Percentiles rank a stretch among this genome's conserved stretches.
Evolutionary conservation across 169 alveolate species (phyloP).

Genomic region (Perkinsus marinus): DNA sequence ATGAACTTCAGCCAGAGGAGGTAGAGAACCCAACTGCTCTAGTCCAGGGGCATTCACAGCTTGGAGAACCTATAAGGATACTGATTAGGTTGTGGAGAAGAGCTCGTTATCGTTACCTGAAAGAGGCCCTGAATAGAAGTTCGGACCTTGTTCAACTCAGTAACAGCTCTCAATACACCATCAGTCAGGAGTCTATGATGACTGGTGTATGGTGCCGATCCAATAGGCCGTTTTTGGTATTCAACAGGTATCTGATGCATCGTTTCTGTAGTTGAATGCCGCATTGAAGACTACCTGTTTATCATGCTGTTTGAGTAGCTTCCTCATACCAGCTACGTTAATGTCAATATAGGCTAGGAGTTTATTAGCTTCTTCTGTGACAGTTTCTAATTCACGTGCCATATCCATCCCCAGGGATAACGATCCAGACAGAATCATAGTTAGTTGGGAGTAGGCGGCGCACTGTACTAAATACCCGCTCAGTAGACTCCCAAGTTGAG

Average conservation of each 20-base stretch:
- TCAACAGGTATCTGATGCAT: neutral
- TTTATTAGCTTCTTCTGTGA: neutral
- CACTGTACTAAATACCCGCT: neutral
- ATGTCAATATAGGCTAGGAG: neutral
- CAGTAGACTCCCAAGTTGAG: neutral
- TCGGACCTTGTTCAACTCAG: neutral
- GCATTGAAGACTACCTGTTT: neutral
- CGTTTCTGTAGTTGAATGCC: neutral
- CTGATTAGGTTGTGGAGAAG: neutral
- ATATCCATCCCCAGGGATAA: neutral
- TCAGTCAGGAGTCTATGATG: neutral
- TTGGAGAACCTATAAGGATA: neutral
- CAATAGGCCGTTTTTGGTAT: neutral
- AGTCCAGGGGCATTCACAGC: neutral
- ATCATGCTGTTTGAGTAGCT: neutral
- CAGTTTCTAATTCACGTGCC: neutral
- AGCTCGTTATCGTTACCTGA: no score
- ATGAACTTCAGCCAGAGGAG: neutral
- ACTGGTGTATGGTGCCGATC: neutral
- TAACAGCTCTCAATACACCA: neutral
- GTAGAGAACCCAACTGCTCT: neutral
- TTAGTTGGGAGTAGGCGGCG: neutral
- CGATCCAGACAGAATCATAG: neutral
- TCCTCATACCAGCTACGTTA: neutral
- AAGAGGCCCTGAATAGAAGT: neutral